Percentiles rank a stretch among this genome's conserved stretches.
Conservation (phyloP, 352 stramenopile genomes). For the Blastocystis sp. region DNA sequence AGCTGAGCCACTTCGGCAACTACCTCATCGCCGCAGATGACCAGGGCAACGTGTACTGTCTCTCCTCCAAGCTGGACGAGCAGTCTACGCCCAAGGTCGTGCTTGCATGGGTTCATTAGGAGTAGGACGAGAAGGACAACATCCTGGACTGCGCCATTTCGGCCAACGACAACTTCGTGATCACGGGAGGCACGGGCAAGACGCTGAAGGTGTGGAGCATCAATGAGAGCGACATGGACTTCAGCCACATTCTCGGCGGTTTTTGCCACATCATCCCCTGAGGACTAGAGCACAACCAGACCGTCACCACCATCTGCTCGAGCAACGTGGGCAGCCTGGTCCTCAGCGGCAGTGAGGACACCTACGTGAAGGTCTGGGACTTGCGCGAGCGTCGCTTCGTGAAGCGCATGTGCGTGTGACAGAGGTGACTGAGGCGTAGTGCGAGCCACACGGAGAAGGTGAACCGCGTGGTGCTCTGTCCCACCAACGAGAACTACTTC, state of each 20-base stretch:
- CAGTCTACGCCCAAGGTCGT: neutral
- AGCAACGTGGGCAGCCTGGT: constrained; percentile 49
- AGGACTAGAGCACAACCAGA: constrained; percentile 30
- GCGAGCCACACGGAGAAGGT: constrained; percentile 42
- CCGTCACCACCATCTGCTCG: neutral
- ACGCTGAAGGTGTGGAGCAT: constrained; percentile 45
- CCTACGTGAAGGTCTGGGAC: constrained; percentile 39
- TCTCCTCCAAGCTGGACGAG: neutral
- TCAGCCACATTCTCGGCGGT: constrained; percentile 32
- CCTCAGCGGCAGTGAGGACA: constrained; percentile 46
- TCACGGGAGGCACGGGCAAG: constrained; percentile 54
- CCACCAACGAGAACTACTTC: constrained; percentile 58
- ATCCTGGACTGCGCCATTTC: constrained; percentile 55
- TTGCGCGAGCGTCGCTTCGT: neutral
- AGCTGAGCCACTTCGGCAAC: constrained; percentile 38
- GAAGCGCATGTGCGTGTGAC: constrained; percentile 1
- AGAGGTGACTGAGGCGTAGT: neutral
- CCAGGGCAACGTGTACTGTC: constrained; percentile 42
- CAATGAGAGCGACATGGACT: constrained; percentile 18
- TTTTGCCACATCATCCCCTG: neutral
- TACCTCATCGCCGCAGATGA: constrained; percentile 47
- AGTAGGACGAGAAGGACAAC: constrained; percentile 22
- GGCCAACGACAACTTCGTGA: constrained; percentile 61
- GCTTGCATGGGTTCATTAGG: neutral
- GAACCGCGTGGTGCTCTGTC: constrained; percentile 51